phyloP scores from a whole-genome alignment of 2,329 filamentous ascomycete genomes.

The Cladosporium sp. region DNA sequence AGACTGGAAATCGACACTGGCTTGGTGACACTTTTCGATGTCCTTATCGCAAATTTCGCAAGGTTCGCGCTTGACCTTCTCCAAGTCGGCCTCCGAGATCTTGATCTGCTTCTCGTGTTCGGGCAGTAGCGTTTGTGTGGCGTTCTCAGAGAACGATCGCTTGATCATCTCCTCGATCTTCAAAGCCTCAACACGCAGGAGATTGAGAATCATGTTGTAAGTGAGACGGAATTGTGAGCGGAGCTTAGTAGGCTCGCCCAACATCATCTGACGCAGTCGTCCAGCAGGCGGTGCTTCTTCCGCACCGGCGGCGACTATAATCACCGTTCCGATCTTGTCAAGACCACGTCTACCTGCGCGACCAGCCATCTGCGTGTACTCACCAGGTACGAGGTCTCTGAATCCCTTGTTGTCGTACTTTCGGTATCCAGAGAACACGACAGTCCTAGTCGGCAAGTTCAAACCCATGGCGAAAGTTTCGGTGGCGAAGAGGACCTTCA shows the following conservation, averaged over 20 bases:
- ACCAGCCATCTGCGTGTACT: conserved; percentile 98
- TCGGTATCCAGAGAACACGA: conserved; percentile 94
- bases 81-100: conserved; percentile 83
- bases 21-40: conserved; percentile 75
- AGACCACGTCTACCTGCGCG: conserved; percentile 88
- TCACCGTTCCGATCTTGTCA: conserved; percentile 87
- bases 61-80: conserved; percentile 79
- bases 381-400: conserved; percentile 83
- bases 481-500: conserved; percentile 95
- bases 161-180: conserved; percentile 99
- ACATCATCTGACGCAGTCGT: conserved; percentile 85
- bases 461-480: conserved; percentile 99
- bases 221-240: conserved; percentile 94
- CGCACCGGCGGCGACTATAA: conserved; percentile 75
- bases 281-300: conserved; percentile 85
- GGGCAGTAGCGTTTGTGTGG: conserved; percentile 86
- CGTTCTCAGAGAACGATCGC: conserved; percentile 96
- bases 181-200: conserved; percentile 88
- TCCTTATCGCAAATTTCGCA: conserved; percentile 78
- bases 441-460: conserved; percentile 90
- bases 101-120: conserved; percentile 95
- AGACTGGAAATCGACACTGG: conserved; percentile 72
- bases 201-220: conserved; percentile 98
- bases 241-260: conserved; percentile 91
- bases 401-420: conserved; percentile 94